Conservation (phyloP, 306 rosid species). For the Trifolium dubium region DNA sequence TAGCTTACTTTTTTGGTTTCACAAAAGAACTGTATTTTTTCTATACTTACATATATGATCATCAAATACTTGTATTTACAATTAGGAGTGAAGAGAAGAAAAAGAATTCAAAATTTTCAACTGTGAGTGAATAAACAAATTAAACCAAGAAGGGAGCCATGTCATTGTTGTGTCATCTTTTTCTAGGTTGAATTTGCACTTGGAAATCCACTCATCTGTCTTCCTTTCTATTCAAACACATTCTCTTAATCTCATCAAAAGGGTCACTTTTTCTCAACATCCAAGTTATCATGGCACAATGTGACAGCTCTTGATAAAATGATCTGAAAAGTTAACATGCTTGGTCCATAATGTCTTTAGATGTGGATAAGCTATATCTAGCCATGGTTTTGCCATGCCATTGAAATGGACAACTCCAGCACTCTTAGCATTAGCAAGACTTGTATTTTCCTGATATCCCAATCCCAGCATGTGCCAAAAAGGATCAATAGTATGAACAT, state of each 20-base stretch:
- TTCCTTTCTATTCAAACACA: constrained; percentile 45
- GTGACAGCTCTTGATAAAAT: constrained; percentile 86
- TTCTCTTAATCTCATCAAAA: constrained; percentile 46
- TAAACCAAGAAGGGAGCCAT: constrained; percentile 39
- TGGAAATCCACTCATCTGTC: constrained; percentile 49
- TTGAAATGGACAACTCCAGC: constrained; percentile 93
- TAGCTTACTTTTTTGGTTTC: constrained; percentile 14
- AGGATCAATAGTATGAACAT: constrained; percentile 81
- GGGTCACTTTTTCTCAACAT: constrained; percentile 42
- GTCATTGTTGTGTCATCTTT: constrained; percentile 42
- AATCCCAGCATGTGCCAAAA: constrained; percentile 98
- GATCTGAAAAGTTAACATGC: constrained; percentile 79
- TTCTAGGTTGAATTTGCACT: constrained; percentile 34
- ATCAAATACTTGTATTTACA: constrained; percentile 31
- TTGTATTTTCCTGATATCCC: constrained; percentile 89
- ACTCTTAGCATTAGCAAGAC: constrained; percentile 63
- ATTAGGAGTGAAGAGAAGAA: constrained; percentile 27
- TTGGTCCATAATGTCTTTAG: constrained; percentile 85
- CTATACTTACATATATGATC: constrained; percentile 27
- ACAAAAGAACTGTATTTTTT: constrained; percentile 28
- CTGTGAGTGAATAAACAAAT: constrained; percentile 24
- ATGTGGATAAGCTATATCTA: constrained; percentile 83
- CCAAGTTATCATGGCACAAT: constrained; percentile 62
- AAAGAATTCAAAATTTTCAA: constrained; percentile 47
- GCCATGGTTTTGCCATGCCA: constrained; percentile 99